Base-by-base conservation (phyloP, 345 rosid genomes). In the Erodium maritimum region DNA sequence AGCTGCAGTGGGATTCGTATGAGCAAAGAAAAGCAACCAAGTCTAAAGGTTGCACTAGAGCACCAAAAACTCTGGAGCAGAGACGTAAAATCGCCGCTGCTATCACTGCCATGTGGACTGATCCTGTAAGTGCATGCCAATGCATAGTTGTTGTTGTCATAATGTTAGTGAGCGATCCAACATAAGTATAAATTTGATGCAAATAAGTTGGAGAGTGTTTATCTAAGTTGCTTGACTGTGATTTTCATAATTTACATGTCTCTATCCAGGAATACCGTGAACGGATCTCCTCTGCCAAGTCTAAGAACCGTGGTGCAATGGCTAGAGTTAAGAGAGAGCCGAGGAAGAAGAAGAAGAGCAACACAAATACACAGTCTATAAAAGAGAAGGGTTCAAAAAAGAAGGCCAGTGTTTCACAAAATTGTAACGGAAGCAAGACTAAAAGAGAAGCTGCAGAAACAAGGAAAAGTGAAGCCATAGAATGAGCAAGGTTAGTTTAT, bases 51-150 rank as follows among this genome's bases (percentile, higher is more conserved):
- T 79, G 79, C 84, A 79, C 67, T 77, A 80, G 96, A 73, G 93
- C 90, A n/a, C 96, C 98, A 19, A 91, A 91, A 65, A 71, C 98
- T 25, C 79, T 70, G 0, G 96, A 91, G 62, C 98, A 91, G 59
- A 76, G 80, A 78, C 81, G 74, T 76, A 91, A 82, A 72, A 91
- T 91, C 61, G 90, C 98, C 17, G 91, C 73, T 66, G 89, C 98
- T 23, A 91, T 91, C 63, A 80, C 91, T 64, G 98, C 95, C 61
- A 91, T 88, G 73, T 91, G 96, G 95, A 83, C 88, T 61, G 86
- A 91, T 78, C 91, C 96, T 61, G 98, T 88, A 61, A 86, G 95
- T 73, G 66, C 11, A 14, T 25, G 7, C n/a, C 33, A 18, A 57
- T 21, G 24, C 6, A 21, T 5, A 16, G 17, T 62, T 58, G 54